Evolutionary conservation across 1,284 basidiomycete species (phyloP).

Genomic region (Ustilago bromivora): DNA sequence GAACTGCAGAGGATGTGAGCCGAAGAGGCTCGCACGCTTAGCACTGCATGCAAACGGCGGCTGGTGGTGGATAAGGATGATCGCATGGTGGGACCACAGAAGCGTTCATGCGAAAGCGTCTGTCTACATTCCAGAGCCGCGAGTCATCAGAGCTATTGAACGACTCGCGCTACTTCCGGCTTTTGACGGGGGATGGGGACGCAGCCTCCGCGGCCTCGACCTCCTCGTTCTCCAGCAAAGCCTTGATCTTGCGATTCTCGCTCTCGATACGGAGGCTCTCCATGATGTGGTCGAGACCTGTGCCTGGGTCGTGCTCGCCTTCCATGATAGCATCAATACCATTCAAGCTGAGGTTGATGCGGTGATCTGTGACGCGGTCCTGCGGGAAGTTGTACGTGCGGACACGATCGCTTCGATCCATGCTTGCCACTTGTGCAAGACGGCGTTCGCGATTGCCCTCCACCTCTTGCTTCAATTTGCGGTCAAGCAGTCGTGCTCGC

Average conservation of each 20-base stretch:
- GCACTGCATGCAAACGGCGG: not conserved
- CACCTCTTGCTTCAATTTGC: conserved; percentile 59
- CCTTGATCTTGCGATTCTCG: conserved; percentile 45
- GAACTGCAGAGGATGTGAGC: conserved; percentile 1
- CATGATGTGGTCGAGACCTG: conserved; percentile 57
- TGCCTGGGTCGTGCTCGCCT: conserved; percentile 59
- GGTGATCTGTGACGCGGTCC: conserved; percentile 68
- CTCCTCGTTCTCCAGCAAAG: conserved; percentile 52
- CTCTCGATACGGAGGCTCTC: conserved; percentile 46
- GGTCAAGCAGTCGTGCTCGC: conserved; percentile 63
- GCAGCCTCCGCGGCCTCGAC: conserved; percentile 32
- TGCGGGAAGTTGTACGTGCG: conserved; percentile 69
- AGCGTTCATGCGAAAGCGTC: not conserved
- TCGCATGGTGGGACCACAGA: not conserved
- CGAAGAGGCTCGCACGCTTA: conserved; percentile 17
- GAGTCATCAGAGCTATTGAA: too few relatives aligned
- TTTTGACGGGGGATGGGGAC: conserved; percentile 14
- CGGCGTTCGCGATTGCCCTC: conserved; percentile 57
- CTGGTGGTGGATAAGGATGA: not conserved
- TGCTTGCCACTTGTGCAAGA: conserved; percentile 63
- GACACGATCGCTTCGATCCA: conserved; percentile 65
- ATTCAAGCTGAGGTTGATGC: conserved; percentile 60
- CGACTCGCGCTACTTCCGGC: conserved; percentile 10
- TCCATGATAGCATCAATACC: conserved; percentile 65
- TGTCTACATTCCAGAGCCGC: not conserved